Base-by-base conservation (phyloP, 352 stramenopile species). In the Pythium vanterpoolii region DNA sequence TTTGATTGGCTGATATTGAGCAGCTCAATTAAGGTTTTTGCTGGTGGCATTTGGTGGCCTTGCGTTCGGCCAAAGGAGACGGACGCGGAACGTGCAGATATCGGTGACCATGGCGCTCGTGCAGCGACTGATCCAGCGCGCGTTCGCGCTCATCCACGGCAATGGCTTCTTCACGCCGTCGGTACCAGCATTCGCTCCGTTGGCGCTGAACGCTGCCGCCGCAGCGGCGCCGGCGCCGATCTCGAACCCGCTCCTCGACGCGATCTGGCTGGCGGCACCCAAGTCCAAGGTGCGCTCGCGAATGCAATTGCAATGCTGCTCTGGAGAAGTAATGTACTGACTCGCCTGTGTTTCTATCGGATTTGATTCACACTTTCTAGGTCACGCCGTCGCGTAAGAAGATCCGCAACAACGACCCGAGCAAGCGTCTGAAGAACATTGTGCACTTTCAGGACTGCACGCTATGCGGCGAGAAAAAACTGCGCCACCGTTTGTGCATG, bases 391-490 rank as follows among this genome's bases (percentile, higher is more conserved):
- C 74, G 39, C 81, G 85, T 59, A 95, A 95, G 75, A 86, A 82
- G 60, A 95, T 95, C 77, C 72, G 82, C 59, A 95, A 95, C 79
- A 95, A 95, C 72, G 72, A 88, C 61, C 73, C 82, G 56, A 89
- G 62, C 69, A 95, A 95, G 76, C 86, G 86, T 26, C 68, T 95
- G 34, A 93, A 93, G 76, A 95, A 95, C 76, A 95, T 95, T 54
- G 86, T 95, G 66, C 86, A 95, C 73, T 93, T 95, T 57, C 86
- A 95, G 72, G 70, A 83, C 66, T 95, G 86, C 55, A 68, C 81
- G 34, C 54, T 93, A 58, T 95, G 86, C 48, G 79, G 83, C 56
- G 76, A 89, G 64, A 95, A 95, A 82, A 95, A 95, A 66, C 69
- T 95, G 38, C 83, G 86, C 68, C 86, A 95, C 69, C 84, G 86